Conservation (phyloP, 805 yeast species). For the Zygosaccharomyces siamensis region DNA sequence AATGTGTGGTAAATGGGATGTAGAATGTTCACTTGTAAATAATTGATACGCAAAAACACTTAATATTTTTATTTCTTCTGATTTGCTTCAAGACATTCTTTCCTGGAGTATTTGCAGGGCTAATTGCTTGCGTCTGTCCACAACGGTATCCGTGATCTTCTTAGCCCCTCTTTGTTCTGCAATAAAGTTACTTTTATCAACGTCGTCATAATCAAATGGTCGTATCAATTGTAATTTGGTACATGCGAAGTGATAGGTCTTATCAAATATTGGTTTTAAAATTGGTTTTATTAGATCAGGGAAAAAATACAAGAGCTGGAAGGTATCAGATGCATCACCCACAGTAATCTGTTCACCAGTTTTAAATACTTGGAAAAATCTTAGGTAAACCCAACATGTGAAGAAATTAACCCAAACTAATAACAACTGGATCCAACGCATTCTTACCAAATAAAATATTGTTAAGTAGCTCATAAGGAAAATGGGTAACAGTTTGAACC, state of each 20-base stretch:
- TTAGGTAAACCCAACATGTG: slow-evolving; percentile 67
- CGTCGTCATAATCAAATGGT: slow-evolving; percentile 62
- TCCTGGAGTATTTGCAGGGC: slow-evolving; percentile 73
- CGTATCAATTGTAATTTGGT: slow-evolving; percentile 46
- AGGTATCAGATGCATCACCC: slow-evolving; percentile 90
- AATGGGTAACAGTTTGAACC: slow-evolving; percentile 64
- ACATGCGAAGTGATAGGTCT: slow-evolving; percentile 36
- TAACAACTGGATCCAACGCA: slow-evolving; percentile 44
- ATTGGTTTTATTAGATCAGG: slow-evolving; percentile 56
- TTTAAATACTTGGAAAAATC: slow-evolving; percentile 65
- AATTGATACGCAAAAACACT: neutral
- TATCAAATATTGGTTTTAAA: slow-evolving; percentile 48
- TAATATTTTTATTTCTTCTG: neutral
- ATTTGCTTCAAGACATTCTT: slow-evolving; percentile 35
- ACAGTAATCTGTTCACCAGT: slow-evolving; percentile 37
- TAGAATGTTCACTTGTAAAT: slow-evolving; percentile 4
- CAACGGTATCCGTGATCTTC: slow-evolving; percentile 36
- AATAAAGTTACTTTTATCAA: slow-evolving; percentile 69
- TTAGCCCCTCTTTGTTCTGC: slow-evolving; percentile 52
- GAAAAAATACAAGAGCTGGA: slow-evolving; percentile 77
- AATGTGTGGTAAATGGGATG: neutral
- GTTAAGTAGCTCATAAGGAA: slow-evolving; percentile 32
- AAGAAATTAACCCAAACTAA: slow-evolving; percentile 59
- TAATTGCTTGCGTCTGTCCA: slow-evolving; percentile 72
- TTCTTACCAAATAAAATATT: slow-evolving; percentile 27